Base-by-base conservation (phyloP, 75 land plant species). In the Gnetum montanum region DNA sequence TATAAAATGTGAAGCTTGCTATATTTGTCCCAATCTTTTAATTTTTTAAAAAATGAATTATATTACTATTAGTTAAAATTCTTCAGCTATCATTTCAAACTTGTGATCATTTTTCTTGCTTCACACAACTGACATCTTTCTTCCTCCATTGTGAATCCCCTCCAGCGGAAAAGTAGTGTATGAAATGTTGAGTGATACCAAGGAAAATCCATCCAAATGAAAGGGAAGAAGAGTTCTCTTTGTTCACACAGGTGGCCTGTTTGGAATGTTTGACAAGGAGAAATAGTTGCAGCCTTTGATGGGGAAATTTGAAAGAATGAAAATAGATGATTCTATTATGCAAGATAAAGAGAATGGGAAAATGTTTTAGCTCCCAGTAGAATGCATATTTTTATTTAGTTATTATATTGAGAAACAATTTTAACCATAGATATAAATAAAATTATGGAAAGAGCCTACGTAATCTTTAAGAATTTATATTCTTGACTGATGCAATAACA, bases 221-320 rank as follows among this genome's bases (percentile, higher is more conserved):
- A 75, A 70, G 61, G 98, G 96, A 31, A 80, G 77, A 47, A 94
- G 72, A 58, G 68, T 94, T 16, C 78, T 94, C 7, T 94, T 94
- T 58, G 64, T 94, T 34, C 98, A 94, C 69, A 83, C 98, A 1
- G 98, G 98, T 6, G 98, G 98, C 8, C 79, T 94, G 1, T 75
- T 94, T 13, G 98, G 98, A 0, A 71, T 94, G 71, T 94, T 66
- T 55, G 96, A 94, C 60, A 94, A 94, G 46, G 64, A 68, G 37
- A 83, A 82, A 4, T 83, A 90, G 49, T 43, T 94, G 67, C 70
- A 79, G 23, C 54, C 95, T 4, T 52, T 74, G 55, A 58, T 74
- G 0, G 83, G 83, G 7, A 90, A 76, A 26, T 94, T 96, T 84
- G 67, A 71, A 23, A 68, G 69, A 15, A 69, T 88, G 67, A 76